phyloP scores from a whole-genome alignment of 805 yeast species.

The Komagataella mondaviorum region DNA sequence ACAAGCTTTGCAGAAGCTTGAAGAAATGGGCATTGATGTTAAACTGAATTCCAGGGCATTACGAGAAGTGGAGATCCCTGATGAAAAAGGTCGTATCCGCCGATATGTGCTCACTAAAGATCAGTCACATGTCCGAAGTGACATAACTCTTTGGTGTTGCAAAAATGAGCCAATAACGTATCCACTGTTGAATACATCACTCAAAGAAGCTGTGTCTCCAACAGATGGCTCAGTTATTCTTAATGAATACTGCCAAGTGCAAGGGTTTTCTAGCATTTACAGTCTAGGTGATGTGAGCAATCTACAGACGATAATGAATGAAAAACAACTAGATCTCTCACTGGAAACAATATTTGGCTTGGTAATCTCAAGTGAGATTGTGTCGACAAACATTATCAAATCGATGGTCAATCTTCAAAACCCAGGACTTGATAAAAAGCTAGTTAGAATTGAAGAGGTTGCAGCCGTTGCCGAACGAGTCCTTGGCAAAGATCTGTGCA shows the following conservation, averaged over 20 bases:
- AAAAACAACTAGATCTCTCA: slow-evolving; percentile 2
- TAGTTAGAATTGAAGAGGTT: neutral
- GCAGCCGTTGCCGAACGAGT: neutral
- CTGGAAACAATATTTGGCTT: slow-evolving; percentile 3
- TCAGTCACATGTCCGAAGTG: slow-evolving; percentile 2
- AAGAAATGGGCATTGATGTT: neutral
- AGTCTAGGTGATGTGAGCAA: slow-evolving; percentile 5
- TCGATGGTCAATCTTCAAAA: neutral
- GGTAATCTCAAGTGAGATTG: slow-evolving; percentile 4
- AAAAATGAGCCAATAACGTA: slow-evolving; percentile 2
- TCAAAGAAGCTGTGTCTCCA: slow-evolving; percentile 2
- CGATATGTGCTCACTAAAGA: slow-evolving; percentile 2
- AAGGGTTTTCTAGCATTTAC: slow-evolving; percentile 1
- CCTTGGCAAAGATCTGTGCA: neutral
- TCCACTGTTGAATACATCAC: slow-evolving; percentile 1
- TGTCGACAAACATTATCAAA: slow-evolving; percentile 4
- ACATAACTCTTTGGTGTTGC: slow-evolving; percentile 4
- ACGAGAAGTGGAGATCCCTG: neutral
- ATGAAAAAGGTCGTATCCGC: neutral
- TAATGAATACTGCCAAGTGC: slow-evolving; percentile 1
- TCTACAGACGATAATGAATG: slow-evolving; percentile 2
- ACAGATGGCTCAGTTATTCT: slow-evolving; percentile 3
- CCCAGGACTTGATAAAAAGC: neutral
- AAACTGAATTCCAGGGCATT: neutral
- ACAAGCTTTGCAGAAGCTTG: neutral